Evolutionary conservation across 1,284 basidiomycete genomes (phyloP).

Genomic region (Pascua guehoae): DNA sequence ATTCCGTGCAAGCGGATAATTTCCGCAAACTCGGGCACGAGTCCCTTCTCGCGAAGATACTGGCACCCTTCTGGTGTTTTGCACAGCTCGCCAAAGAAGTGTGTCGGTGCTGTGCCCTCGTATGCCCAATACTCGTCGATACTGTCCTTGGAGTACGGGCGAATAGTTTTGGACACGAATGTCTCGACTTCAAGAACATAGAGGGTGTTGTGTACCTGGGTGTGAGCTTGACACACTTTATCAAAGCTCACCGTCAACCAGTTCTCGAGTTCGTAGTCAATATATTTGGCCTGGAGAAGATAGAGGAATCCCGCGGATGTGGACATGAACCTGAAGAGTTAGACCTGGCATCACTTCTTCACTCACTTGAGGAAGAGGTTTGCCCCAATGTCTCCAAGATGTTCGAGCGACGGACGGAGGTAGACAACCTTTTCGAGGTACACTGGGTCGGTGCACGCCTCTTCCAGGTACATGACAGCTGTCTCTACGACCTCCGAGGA

Average conservation of each 20-base stretch:
- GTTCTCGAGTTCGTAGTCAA: conserved; percentile 88
- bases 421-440: conserved; percentile 86
- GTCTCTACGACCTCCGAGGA: conserved; percentile 82
- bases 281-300: conserved; percentile 84
- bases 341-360: not conserved
- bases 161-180: conserved; percentile 44
- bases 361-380: conserved; percentile 77
- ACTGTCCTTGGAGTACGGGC: conserved; percentile 36
- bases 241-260: conserved; percentile 77
- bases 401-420: conserved; percentile 90
- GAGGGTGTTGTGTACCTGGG: conserved; percentile 43
- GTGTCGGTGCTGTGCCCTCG: conserved; percentile 83
- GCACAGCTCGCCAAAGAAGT: conserved; percentile 96
- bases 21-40: conserved; percentile 85
- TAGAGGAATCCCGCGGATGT: conserved; percentile 89
- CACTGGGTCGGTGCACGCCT: conserved; percentile 78
- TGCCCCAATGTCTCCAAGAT: conserved; percentile 88
- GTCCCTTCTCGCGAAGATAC: conserved; percentile 80
- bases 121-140: conserved; percentile 55
- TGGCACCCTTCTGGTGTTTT: conserved; percentile 93
- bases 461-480: conserved; percentile 82
- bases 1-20: conserved; percentile 82
- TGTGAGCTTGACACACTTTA: not conserved
- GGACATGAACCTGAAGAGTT: conserved; percentile 76
- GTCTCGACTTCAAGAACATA: conserved; percentile 49